Percentiles rank a stretch among this genome's conserved stretches.
Evolutionary conservation across 345 rosid species (phyloP).

Genomic region (Firmiana major): DNA sequence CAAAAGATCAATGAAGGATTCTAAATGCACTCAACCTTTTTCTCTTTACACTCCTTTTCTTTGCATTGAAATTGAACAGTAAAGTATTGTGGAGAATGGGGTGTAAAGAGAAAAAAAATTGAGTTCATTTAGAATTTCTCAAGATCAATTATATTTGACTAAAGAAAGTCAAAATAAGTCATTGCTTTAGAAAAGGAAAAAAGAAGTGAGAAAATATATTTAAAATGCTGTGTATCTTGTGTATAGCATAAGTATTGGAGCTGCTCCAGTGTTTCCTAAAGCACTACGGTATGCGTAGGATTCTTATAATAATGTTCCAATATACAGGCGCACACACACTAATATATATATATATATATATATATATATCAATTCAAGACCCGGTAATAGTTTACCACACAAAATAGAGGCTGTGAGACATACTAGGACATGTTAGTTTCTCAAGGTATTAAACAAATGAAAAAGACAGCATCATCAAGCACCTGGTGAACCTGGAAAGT

Average conservation of each 20-base stretch:
- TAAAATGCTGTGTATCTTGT: not conserved
- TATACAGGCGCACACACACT: no score
- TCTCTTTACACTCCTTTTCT: no score
- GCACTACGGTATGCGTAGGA: not conserved
- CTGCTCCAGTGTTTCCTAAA: not conserved
- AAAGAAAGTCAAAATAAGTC: not conserved
- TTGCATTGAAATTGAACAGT: no score
- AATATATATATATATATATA: not conserved
- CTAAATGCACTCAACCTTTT: no score
- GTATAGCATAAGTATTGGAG: not conserved
- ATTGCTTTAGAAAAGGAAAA: not conserved
- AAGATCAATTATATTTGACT: not conserved
- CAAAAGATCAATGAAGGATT: not conserved
- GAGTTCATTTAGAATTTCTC: no score
- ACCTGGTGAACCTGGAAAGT: constrained; percentile 30
- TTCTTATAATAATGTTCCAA: not conserved
- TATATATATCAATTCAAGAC: not conserved
- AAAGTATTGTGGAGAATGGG: no score
- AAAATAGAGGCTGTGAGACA: not conserved
- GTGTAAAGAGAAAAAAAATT: no score
- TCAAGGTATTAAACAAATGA: not conserved
- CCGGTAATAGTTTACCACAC: not conserved
- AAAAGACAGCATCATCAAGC: not conserved
- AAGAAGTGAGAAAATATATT: not conserved
- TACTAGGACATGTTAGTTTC: not conserved